phyloP scores from a whole-genome alignment of 306 rosid species.

The Acacia acuminata region DNA sequence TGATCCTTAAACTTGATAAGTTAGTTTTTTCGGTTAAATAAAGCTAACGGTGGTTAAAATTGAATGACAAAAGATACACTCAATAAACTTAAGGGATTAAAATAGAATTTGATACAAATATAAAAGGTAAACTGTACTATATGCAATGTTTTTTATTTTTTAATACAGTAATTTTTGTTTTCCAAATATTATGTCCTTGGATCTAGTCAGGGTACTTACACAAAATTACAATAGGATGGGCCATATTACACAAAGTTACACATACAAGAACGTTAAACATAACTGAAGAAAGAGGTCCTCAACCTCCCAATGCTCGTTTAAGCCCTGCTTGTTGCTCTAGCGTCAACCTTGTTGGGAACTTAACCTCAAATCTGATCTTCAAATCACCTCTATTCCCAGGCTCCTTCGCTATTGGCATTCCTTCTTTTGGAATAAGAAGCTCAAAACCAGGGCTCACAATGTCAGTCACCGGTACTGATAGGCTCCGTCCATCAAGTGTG shows the following conservation, averaged over 20 bases:
- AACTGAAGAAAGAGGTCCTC: not conserved
- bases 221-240: not conserved
- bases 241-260: not conserved
- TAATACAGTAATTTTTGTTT: not conserved
- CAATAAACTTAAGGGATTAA: too few relatives aligned
- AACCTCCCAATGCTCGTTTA: constrained; percentile 55
- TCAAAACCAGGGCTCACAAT: constrained; percentile 87
- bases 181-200: not conserved
- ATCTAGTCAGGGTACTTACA: not conserved
- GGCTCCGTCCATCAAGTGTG: constrained; percentile 58
- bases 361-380: constrained; percentile 81
- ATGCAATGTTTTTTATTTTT: not conserved
- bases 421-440: constrained; percentile 65
- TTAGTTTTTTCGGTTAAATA: too few relatives aligned
- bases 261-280: too few relatives aligned
- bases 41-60: too few relatives aligned
- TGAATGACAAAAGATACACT: too few relatives aligned
- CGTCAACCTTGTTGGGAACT: constrained; percentile 71
- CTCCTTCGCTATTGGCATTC: constrained; percentile 86
- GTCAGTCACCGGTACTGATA: constrained; percentile 60
- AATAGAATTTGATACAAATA: too few relatives aligned
- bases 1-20: too few relatives aligned
- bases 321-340: constrained; percentile 76
- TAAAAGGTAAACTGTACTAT: not conserved
- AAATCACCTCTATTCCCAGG: constrained; percentile 76